These are phyloP conservation scores for Carnegiea gigantea DNA, from an alignment of 179 eudicot genomes.

Conservation along the genomic window DNA sequence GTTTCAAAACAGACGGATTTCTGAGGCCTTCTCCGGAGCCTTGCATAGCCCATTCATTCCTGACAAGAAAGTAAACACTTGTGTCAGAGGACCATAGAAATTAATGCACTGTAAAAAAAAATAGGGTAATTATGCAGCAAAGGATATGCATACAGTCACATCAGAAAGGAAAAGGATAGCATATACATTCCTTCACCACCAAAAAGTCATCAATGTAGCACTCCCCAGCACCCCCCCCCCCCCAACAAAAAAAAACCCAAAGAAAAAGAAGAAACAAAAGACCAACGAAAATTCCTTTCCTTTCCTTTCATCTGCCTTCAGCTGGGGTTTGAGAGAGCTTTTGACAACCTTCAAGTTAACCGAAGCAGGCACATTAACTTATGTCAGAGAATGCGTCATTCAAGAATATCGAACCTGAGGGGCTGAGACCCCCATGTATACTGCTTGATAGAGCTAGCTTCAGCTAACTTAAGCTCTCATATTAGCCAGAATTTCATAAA, in stretches of 20 bases:
- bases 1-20: constrained; percentile 44
- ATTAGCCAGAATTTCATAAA: no score
- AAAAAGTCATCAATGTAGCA: neutral
- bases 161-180: neutral
- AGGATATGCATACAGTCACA: neutral
- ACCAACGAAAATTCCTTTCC: no score
- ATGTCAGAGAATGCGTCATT: no score
- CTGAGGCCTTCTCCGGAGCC: constrained; percentile 54
- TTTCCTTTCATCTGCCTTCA: no score
- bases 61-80: constrained; percentile 35
- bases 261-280: no score
- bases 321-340: no score
- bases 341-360: no score
- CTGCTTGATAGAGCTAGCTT: no score
- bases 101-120: neutral
- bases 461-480: no score
- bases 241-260: neutral
- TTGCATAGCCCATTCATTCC: constrained; percentile 59
- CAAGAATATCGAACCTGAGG: no score
- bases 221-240: neutral
- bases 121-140: neutral
- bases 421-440: neutral
- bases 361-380: no score
- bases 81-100: constrained; percentile 1
- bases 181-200: neutral